A percentile compares a stretch with the other conserved stretches of the same genome.
These are phyloP conservation scores for Biscogniauxia sp. DNA, from an alignment of 2,329 filamentous ascomycete species.

Conservation along the genomic window DNA sequence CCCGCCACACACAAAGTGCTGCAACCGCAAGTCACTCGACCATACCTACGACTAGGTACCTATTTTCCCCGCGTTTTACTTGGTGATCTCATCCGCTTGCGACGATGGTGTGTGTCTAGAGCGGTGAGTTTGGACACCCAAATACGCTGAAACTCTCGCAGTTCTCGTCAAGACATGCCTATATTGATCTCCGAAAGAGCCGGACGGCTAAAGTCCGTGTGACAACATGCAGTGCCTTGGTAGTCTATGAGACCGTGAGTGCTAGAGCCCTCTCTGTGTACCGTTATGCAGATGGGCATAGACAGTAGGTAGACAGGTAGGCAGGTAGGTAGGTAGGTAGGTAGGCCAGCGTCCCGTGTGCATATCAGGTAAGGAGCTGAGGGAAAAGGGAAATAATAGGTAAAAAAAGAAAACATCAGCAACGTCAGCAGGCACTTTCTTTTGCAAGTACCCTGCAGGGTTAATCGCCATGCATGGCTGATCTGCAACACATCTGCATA, in stretches of 20 bases:
- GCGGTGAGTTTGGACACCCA: background rate
- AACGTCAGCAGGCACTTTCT: background rate
- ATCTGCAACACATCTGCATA: constrained; percentile 23
- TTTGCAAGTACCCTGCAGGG: background rate
- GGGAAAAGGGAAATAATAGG: background rate
- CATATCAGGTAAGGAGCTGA: background rate
- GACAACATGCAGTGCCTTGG: background rate
- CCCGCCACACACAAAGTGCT: background rate
- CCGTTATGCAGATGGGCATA: too few species aligned
- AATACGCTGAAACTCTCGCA: background rate
- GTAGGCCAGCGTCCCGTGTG: background rate
- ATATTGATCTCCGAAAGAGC: background rate
- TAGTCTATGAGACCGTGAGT: background rate
- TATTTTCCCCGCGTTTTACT: background rate
- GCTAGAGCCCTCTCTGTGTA: background rate
- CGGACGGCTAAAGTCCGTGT: background rate
- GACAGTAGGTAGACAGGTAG: too few species aligned
- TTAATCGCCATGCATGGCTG: constrained; percentile 7
- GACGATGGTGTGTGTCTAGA: background rate
- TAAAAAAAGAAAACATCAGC: background rate
- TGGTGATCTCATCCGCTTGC: background rate
- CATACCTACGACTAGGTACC: too few species aligned
- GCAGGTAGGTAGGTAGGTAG: too few species aligned
- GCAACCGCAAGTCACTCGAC: background rate
- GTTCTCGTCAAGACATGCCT: background rate